Conservation (phyloP, 75 land plant species). For the Sequoia sempervirens region DNA sequence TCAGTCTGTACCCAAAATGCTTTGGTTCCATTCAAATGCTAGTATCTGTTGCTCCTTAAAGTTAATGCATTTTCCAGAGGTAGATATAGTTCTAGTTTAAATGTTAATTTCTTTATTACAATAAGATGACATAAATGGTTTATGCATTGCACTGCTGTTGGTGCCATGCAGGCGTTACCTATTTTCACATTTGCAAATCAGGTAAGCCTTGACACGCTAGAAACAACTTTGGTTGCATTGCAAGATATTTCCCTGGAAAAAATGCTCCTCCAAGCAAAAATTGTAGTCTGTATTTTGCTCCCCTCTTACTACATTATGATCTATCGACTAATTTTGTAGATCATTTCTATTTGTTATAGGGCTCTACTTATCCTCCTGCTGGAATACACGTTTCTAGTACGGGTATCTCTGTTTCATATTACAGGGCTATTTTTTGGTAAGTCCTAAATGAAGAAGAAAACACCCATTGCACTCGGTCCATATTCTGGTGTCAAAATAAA, state of each 20-base stretch:
- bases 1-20: slow-evolving; percentile 49
- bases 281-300: neutral
- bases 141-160: neutral
- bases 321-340: neutral
- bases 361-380: slow-evolving; percentile 59
- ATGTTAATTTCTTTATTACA: neutral
- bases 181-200: slow-evolving; percentile 83
- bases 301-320: neutral
- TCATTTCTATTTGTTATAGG: slow-evolving; percentile 32
- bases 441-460: slow-evolving; percentile 61
- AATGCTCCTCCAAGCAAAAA: slow-evolving; percentile 9
- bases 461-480: slow-evolving; percentile 27
- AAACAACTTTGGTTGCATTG: slow-evolving; percentile 67
- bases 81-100: neutral
- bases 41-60: slow-evolving; percentile 81
- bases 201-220: slow-evolving; percentile 91
- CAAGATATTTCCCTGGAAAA: slow-evolving; percentile 83
- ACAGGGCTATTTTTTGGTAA: slow-evolving; percentile 86
- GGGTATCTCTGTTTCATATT: slow-evolving; percentile 73
- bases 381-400: slow-evolving; percentile 86
- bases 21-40: slow-evolving; percentile 82
- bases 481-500: no score
- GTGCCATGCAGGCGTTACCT: slow-evolving; percentile 59
- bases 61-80: slow-evolving; percentile 43
- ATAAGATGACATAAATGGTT: neutral